Conservation (phyloP, 2,329 filamentous ascomycete species). For the Fusarium proliferatum region DNA sequence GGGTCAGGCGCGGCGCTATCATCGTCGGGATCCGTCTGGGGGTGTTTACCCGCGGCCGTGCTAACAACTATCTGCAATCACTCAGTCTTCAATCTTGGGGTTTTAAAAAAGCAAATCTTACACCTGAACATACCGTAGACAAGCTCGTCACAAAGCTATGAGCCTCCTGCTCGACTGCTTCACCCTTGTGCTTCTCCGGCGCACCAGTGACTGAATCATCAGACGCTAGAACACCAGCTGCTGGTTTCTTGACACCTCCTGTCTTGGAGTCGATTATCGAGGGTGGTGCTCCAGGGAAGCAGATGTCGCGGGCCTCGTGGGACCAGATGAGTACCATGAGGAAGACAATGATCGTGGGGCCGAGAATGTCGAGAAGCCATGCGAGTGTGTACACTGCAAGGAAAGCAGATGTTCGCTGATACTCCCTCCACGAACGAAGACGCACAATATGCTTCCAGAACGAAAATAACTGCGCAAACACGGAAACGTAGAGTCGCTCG, state of each 20-base stretch:
- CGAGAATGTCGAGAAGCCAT: conserved; percentile 78
- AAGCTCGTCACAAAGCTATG: conserved; percentile 82
- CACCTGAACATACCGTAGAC: conserved; percentile 51
- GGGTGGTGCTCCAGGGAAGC: conserved; percentile 83
- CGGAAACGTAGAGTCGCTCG: conserved; percentile 84
- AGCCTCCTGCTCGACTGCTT: conserved; percentile 85
- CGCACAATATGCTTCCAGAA: conserved; percentile 80
- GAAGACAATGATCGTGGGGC: conserved; percentile 68
- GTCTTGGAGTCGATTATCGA: conserved; percentile 76
- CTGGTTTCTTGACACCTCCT: conserved; percentile 81
- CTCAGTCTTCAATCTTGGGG: background rate
- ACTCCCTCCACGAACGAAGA: conserved; percentile 83
- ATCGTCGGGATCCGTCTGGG: conserved; percentile 68
- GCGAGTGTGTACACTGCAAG: conserved; percentile 66
- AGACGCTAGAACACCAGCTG: conserved; percentile 79
- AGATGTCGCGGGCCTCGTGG: conserved; percentile 67
- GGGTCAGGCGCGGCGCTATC: conserved; percentile 66
- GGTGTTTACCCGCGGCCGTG: conserved; percentile 81
- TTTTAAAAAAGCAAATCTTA: conserved; percentile 30
- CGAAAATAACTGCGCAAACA: conserved; percentile 73
- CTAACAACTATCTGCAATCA: conserved; percentile 71
- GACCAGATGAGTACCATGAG: conserved; percentile 74
- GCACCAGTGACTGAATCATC: conserved; percentile 83
- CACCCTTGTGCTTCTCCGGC: conserved; percentile 84
- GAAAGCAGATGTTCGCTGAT: conserved; percentile 73